phyloP scores from a whole-genome alignment of 352 stramenopile genomes.

The Globisporangium camurandrum region DNA sequence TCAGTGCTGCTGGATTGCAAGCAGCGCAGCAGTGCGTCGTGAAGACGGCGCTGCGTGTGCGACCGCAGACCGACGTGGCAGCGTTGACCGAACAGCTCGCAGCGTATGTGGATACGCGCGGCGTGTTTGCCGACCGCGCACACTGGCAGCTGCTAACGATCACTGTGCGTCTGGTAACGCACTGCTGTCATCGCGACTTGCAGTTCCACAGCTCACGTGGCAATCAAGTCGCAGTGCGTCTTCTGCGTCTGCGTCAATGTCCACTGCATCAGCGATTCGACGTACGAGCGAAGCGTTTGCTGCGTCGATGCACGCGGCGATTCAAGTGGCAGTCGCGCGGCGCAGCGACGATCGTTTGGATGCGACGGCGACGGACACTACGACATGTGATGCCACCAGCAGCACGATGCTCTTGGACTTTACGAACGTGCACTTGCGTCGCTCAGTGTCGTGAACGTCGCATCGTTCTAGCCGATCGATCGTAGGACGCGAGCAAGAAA shows the following conservation, averaged over 20 bases:
- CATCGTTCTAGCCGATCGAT: too few species aligned
- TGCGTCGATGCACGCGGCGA: neutral
- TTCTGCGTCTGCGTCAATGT: neutral
- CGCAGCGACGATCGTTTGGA: too few species aligned
- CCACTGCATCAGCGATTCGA: neutral
- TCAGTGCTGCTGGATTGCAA: slow-evolving; percentile 1
- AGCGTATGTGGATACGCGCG: slow-evolving; percentile 2
- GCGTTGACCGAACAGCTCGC: slow-evolving; percentile 6
- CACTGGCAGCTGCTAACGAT: too few species aligned
- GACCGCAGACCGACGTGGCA: neutral
- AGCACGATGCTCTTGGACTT: neutral
- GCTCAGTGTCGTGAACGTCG: too few species aligned
- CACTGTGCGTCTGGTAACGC: too few species aligned
- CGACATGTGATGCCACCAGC: neutral
- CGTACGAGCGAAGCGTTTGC: slow-evolving; percentile 4
- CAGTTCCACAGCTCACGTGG: neutral
- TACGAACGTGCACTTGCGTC: neutral
- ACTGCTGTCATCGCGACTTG: neutral
- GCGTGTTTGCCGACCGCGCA: neutral
- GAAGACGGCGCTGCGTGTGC: neutral
- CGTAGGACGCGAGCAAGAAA: too few species aligned
- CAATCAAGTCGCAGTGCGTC: neutral
- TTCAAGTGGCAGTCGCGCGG: neutral
- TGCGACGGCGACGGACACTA: neutral
- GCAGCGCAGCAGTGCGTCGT: slow-evolving; percentile 5